Conservation (phyloP, 2,329 filamentous ascomycete species). For the Cercospora zeae-maydis region DNA sequence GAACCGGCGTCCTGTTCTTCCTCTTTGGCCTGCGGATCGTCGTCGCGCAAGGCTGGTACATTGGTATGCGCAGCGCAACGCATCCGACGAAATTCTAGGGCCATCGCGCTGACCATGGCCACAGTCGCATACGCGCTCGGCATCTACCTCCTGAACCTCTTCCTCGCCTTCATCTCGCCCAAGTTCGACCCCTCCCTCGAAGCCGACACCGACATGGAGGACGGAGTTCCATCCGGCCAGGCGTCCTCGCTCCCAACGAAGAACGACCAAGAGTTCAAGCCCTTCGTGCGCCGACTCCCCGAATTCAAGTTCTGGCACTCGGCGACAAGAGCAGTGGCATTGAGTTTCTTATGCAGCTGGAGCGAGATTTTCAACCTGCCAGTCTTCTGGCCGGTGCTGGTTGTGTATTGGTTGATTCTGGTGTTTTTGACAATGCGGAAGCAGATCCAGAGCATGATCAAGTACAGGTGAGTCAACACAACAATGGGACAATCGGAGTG, state of each 20-base stretch:
- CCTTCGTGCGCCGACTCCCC: slow-evolving; percentile 90
- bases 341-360: slow-evolving; percentile 86
- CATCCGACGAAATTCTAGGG: not conserved
- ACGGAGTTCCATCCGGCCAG: slow-evolving; percentile 58
- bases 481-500: not conserved
- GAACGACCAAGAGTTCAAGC: slow-evolving; percentile 94
- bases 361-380: slow-evolving; percentile 93
- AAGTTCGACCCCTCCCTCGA: slow-evolving; percentile 98
- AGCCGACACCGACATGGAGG: slow-evolving; percentile 93
- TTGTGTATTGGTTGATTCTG: slow-evolving; percentile 98
- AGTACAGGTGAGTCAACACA: slow-evolving; percentile 80
- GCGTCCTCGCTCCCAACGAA: slow-evolving; percentile 82
- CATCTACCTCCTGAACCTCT: slow-evolving; percentile 98
- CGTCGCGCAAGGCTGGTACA: slow-evolving; percentile 96
- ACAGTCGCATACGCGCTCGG: slow-evolving; percentile 93
- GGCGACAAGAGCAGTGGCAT: slow-evolving; percentile 78
- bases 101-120: not conserved
- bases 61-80: slow-evolving; percentile 59
- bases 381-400: slow-evolving; percentile 97
- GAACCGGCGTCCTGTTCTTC: slow-evolving; percentile 70
- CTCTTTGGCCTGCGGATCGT: slow-evolving; percentile 88
- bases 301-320: slow-evolving; percentile 99
- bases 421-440: slow-evolving; percentile 96
- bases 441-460: slow-evolving; percentile 99
- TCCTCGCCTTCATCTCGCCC: slow-evolving; percentile 95